Base-by-base conservation (phyloP, 139 green algal genomes). In the Chlamydomonas incerta region DNA sequence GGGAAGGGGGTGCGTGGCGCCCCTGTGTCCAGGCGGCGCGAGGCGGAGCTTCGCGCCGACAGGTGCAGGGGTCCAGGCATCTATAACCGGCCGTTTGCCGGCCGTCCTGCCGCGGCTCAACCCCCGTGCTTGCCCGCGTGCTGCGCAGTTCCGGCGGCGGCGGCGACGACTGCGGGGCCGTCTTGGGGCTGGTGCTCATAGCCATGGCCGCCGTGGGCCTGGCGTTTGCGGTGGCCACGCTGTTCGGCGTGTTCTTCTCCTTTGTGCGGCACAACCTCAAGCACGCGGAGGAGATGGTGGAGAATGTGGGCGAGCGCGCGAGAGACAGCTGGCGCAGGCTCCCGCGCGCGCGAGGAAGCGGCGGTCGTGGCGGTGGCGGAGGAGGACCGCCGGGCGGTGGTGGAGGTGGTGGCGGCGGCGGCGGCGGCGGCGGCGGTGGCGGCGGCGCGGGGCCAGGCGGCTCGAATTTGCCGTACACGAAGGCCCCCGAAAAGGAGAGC, bases 281-380 rank as follows among this genome's bases (percentile, higher is more conserved):
- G 2, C 50, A 28, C 55, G 60, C 35, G 8, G 75, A 82, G 35
- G 55, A 55, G 15, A 62, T 82, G 75, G 75, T 82, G 75, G 75
- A 82, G 57, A 82, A 72, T 18, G 75, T 71, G 11, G 75, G 75
- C 67, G 67, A n/a, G 21, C 21, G 33, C 2, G 67, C 41, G 5
- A 50, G 8, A 8, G 41, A 50, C 41, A 50, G 41, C 41, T 50
- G 41, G 41, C 41, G 41, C 41, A 50, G 41, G 41, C 8, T 50
- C 8, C 41, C 41, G 41, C 41, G 41, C 6, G 41, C 41, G 41
- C 41, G 28, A 31, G 52, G 57, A 14, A 23, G 34, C 5, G 57
- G 55, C 50, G 33, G 73, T 29, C 26, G 73, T 9, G 31, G 73
- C 1, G 57, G 34, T 29, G 72, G 72, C 26, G 47, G 47, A 3